These are phyloP conservation scores for Picochlorum sp. DNA, from an alignment of 139 green algal genomes.

Conservation along the genomic window DNA sequence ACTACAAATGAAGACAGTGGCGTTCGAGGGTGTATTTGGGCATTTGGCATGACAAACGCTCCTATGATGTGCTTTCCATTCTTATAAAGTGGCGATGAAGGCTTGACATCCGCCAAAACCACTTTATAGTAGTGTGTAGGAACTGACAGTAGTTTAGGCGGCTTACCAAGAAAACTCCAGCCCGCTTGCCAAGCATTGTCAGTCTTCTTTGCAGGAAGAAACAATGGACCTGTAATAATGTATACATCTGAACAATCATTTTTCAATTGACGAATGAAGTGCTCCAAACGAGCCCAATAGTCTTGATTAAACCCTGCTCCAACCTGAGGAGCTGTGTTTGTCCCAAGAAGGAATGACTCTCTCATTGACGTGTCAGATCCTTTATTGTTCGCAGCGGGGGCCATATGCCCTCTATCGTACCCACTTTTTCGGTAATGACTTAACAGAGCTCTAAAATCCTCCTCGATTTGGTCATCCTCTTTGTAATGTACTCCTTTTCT, in stretches of 20 bases:
- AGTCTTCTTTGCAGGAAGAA: constrained; percentile 27
- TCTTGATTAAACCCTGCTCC: constrained; percentile 85
- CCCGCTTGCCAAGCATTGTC: constrained; percentile 48
- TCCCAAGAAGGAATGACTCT: constrained; percentile 76
- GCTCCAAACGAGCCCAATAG: constrained; percentile 93
- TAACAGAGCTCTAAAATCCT: constrained; percentile 56
- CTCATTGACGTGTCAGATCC: constrained; percentile 63
- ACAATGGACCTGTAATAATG: constrained; percentile 79
- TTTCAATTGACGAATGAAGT: constrained; percentile 58
- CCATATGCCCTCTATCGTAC: constrained; percentile 89
- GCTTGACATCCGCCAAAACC: constrained; percentile 2
- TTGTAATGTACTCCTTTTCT: constrained; percentile 47
- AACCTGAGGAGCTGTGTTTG: constrained; percentile 63
- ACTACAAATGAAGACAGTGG: constrained; percentile 67
- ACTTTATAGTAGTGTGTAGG: constrained; percentile 94
- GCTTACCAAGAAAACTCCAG: constrained; percentile 53
- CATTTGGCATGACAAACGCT: constrained; percentile 80
- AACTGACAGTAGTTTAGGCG: constrained; percentile 66
- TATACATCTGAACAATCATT: constrained; percentile 49
- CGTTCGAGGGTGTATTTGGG: constrained; percentile 44
- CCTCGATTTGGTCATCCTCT: constrained; percentile 54
- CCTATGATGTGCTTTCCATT: constrained; percentile 18
- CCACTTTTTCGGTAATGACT: constrained; percentile 59
- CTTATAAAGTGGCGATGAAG: not conserved
- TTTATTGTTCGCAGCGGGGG: constrained; percentile 74